These are phyloP conservation scores for Castanospermum australe DNA, from an alignment of 306 rosid genomes.

Conservation along the genomic window DNA sequence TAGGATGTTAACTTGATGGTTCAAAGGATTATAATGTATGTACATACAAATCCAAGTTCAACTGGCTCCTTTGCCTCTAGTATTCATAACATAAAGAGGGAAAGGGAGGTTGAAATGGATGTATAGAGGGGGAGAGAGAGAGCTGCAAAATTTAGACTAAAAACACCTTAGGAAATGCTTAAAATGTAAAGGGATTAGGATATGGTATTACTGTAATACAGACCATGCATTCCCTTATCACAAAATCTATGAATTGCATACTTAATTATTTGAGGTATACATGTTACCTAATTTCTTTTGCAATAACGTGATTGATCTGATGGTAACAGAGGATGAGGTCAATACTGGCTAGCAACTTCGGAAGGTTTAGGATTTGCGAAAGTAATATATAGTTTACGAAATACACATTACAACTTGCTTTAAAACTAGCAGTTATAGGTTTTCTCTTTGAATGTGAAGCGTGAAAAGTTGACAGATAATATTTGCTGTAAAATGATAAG, in stretches of 20 bases:
- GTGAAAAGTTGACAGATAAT: no score
- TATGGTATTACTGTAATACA: background rate
- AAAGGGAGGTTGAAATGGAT: background rate
- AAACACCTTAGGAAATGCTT: background rate
- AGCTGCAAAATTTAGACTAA: background rate
- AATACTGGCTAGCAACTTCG: background rate
- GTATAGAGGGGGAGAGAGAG: background rate
- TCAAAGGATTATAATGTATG: background rate
- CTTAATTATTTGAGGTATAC: background rate
- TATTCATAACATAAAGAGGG: background rate
- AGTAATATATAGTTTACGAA: background rate
- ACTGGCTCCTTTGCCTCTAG: background rate
- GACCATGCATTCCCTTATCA: background rate
- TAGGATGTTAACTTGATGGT: background rate
- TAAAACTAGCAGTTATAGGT: background rate
- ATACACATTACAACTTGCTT: background rate
- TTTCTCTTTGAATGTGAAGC: no score
- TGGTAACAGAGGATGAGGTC: no score
- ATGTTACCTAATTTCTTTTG: background rate
- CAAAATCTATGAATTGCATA: background rate
- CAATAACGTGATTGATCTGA: no score
- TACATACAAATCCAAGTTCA: background rate
- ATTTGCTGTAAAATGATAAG: no score
- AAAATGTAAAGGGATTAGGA: background rate
- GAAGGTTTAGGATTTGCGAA: background rate